A percentile compares a stretch with the other conserved stretches of the same genome.
Conservation (phyloP, 768 basidiomycete genomes). For the Candolleomyces aberdarensis region DNA sequence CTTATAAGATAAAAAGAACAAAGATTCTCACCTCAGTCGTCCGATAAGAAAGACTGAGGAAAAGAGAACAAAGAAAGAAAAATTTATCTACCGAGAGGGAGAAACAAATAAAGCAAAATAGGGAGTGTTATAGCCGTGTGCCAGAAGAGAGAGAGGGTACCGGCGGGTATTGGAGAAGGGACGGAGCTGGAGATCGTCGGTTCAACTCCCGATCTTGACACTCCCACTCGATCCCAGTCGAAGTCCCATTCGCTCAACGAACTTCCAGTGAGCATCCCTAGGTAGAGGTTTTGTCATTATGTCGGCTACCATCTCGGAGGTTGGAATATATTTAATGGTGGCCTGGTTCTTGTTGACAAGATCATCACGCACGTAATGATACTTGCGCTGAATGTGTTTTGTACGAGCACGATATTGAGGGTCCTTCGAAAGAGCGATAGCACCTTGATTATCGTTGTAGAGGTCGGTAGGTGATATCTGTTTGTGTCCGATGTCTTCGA, state of each 20-base stretch:
- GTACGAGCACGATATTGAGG: constrained; percentile 23
- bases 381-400: constrained; percentile 36
- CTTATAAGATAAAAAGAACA: too few species aligned
- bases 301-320: constrained; percentile 15
- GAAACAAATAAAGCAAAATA: too few species aligned
- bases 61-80: too few species aligned
- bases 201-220: constrained; percentile 6
- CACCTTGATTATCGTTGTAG: constrained; percentile 22
- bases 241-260: constrained; percentile 24
- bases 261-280: constrained; percentile 15
- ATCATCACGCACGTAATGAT: constrained; percentile 26
- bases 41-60: too few species aligned
- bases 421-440: constrained; percentile 19
- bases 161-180: too few species aligned
- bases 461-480: constrained; percentile 11
- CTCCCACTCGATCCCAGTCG: constrained; percentile 16
- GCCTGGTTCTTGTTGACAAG: constrained; percentile 12
- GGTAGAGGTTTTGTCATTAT: constrained; percentile 14
- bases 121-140: too few species aligned
- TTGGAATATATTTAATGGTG: constrained; percentile 10
- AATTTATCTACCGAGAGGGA: too few species aligned
- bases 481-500: neutral
- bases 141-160: too few species aligned
- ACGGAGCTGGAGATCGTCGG: too few species aligned
- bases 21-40: too few species aligned